A percentile compares a stretch with the other conserved stretches of the same genome.
Evolutionary conservation across 495 filamentous ascomycete species (phyloP).

Genomic region (Zalerion maritima): DNA sequence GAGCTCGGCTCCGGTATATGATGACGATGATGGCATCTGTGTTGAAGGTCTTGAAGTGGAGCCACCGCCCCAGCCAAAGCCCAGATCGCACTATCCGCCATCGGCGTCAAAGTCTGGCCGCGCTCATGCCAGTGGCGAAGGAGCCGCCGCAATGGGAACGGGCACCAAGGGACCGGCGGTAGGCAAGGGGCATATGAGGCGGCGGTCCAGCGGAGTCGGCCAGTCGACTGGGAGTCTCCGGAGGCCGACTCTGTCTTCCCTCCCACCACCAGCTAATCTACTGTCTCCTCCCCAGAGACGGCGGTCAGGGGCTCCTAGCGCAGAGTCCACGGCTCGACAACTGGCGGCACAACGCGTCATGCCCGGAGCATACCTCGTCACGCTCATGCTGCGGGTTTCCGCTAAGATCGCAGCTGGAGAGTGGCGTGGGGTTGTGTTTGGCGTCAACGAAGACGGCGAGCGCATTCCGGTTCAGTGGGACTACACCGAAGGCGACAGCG

Average conservation of each 20-base stretch:
- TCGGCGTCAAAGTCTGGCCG: slow-evolving; percentile 5
- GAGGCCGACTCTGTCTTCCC: slow-evolving; percentile 50
- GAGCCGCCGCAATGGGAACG: too few species aligned
- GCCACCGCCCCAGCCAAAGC: neutral
- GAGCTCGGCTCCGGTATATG: slow-evolving; percentile 2
- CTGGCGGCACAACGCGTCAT: too few species aligned
- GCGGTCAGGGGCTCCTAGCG: slow-evolving; percentile 8
- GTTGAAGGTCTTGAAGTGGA: neutral
- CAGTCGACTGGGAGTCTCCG: slow-evolving; percentile 33
- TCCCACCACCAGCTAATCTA: slow-evolving; percentile 51
- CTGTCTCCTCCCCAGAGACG: slow-evolving; percentile 35
- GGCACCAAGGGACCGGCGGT: too few species aligned
- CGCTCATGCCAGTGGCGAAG: slow-evolving; percentile 16
- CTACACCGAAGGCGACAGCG: slow-evolving; percentile 30
- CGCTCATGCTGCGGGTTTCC: slow-evolving; percentile 66
- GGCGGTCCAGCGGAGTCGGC: too few species aligned
- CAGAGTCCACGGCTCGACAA: slow-evolving; percentile 8
- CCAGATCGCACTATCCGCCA: slow-evolving; percentile 1
- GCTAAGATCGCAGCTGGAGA: slow-evolving; percentile 55
- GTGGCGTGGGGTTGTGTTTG: slow-evolving; percentile 36
- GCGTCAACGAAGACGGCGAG: slow-evolving; percentile 31
- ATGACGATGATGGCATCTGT: slow-evolving; percentile 1
- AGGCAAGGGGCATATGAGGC: too few species aligned
- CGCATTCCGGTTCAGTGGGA: slow-evolving; percentile 41
- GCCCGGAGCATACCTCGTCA: slow-evolving; percentile 60